phyloP scores from a whole-genome alignment of 176 grass and related monocot genomes.

The Bolboschoenus planiculmis region DNA sequence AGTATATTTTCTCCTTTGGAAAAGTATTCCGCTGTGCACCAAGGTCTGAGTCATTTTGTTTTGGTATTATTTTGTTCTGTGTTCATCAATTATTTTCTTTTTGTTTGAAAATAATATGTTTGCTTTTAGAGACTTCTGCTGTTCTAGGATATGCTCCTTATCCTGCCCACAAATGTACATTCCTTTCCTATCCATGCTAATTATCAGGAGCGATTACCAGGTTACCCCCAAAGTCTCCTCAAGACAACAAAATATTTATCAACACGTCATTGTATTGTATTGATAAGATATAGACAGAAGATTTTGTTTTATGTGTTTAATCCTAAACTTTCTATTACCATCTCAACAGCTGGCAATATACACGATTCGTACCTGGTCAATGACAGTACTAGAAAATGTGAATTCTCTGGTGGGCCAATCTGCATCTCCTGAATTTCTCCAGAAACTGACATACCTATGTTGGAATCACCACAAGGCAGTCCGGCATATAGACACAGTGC shows the following conservation, averaged over 20 bases:
- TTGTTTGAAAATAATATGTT: neutral
- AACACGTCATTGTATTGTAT: neutral
- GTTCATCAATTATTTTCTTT: neutral
- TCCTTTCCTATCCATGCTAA: neutral
- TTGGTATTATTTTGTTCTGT: neutral
- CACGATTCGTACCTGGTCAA: slow-evolving; percentile 84
- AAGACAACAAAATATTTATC: neutral
- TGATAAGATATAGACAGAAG: neutral
- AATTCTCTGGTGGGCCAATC: slow-evolving; percentile 89
- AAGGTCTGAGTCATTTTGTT: neutral
- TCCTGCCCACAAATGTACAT: neutral
- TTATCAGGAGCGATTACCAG: neutral
- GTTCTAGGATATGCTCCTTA: neutral
- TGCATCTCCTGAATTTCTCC: slow-evolving; percentile 74
- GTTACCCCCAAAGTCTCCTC: neutral
- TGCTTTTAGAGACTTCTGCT: neutral
- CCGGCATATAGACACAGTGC: slow-evolving; percentile 86
- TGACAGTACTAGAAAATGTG: slow-evolving; percentile 87
- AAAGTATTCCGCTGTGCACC: neutral
- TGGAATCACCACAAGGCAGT: slow-evolving; percentile 99
- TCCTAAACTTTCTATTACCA: neutral
- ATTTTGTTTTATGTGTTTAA: neutral
- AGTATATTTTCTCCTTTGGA: neutral
- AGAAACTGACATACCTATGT: slow-evolving; percentile 91
- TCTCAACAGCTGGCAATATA: slow-evolving; percentile 68